Evolutionary conservation across 495 filamentous ascomycete species (phyloP).

Genomic region (Coniosporium apollinis): DNA sequence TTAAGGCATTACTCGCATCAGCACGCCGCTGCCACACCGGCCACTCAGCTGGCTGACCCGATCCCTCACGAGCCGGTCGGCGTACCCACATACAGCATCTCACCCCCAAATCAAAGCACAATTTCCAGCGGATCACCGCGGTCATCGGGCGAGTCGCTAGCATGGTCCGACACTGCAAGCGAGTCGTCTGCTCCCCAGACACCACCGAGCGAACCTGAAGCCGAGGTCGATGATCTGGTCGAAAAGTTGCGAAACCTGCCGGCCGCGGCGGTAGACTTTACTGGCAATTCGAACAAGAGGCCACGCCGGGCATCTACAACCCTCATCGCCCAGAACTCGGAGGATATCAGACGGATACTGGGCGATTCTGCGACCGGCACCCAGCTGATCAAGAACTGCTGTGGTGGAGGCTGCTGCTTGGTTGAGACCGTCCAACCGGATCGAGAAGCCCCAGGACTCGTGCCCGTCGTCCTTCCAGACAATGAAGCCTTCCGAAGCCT

Average conservation of each 20-base stretch:
- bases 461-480: slow-evolving; percentile 49
- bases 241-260: slow-evolving; percentile 20
- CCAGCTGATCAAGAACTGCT: slow-evolving; percentile 44
- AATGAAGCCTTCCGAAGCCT: slow-evolving; percentile 74
- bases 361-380: slow-evolving; percentile 42
- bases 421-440: slow-evolving; percentile 39
- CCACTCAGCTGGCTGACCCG: slow-evolving; percentile 3
- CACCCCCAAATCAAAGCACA: slow-evolving; percentile 1
- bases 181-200: slow-evolving; percentile 35
- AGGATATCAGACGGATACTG: slow-evolving; percentile 53
- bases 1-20: background rate
- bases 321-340: slow-evolving; percentile 56
- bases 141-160: slow-evolving; percentile 27
- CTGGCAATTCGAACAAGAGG: slow-evolving; percentile 19
- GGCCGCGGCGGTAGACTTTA: slow-evolving; percentile 16
- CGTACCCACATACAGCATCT: slow-evolving; percentile 5
- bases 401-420: slow-evolving; percentile 85
- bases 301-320: slow-evolving; percentile 62
- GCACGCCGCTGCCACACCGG: background rate
- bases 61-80: slow-evolving; percentile 9
- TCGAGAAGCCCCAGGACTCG: slow-evolving; percentile 34
- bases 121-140: slow-evolving; percentile 14
- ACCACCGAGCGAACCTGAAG: slow-evolving; percentile 33
- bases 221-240: slow-evolving; percentile 33
- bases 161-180: slow-evolving; percentile 27